Conservation (phyloP, 441 rosid species). For the Erodium moschatum region DNA sequence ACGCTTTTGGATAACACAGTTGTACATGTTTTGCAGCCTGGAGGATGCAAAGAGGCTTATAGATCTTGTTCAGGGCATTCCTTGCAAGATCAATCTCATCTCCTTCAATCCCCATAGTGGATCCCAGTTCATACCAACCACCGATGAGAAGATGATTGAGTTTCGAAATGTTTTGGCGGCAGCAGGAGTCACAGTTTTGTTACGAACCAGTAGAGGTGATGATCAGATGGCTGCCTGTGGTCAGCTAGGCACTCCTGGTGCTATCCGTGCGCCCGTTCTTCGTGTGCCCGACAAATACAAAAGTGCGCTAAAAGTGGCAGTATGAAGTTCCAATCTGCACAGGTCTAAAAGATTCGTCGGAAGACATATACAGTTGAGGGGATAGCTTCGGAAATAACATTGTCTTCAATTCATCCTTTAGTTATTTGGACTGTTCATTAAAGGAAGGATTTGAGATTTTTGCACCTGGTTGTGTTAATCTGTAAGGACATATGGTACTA, state of each 20-base stretch:
- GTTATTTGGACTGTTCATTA: too few species aligned
- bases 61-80: slow-evolving; percentile 71
- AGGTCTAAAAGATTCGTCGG: neutral
- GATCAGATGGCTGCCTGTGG: slow-evolving; percentile 98
- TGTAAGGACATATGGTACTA: too few species aligned
- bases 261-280: slow-evolving; percentile 52
- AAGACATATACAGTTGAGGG: neutral
- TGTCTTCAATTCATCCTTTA: neutral
- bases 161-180: slow-evolving; percentile 61
- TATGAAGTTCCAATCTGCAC: neutral
- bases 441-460: too few species aligned
- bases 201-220: slow-evolving; percentile 67
- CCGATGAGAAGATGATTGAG: slow-evolving; percentile 58
- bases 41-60: slow-evolving; percentile 82
- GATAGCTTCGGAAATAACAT: neutral
- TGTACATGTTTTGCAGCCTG: slow-evolving; percentile 36
- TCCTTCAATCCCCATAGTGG: slow-evolving; percentile 75
- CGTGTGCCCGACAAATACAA: slow-evolving; percentile 67
- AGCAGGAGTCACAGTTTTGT: slow-evolving; percentile 52
- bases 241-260: slow-evolving; percentile 75
- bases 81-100: slow-evolving; percentile 90
- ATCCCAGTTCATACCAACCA: slow-evolving; percentile 63
- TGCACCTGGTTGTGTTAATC: too few species aligned
- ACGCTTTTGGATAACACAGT: too few species aligned
- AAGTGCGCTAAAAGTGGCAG: slow-evolving; percentile 34